A percentile compares a stretch with the other conserved stretches of the same genome.
phyloP scores from a whole-genome alignment of 371 early-diverging fungal genomes.

The Mucor irregularis region DNA sequence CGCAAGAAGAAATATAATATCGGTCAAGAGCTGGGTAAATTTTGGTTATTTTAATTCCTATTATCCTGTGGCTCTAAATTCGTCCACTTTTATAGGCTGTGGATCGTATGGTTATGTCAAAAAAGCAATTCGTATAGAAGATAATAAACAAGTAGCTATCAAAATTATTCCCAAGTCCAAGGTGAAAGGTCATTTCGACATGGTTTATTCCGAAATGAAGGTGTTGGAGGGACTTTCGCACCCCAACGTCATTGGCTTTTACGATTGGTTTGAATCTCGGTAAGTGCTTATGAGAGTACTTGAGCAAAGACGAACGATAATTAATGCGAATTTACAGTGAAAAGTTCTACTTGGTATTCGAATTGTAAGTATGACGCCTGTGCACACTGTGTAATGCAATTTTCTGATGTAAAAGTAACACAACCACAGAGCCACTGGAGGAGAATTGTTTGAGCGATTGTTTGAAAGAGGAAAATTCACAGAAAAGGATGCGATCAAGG shows the following conservation, averaged over 20 bases:
- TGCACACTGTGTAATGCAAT: too few relatives aligned
- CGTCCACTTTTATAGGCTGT: constrained; percentile 45
- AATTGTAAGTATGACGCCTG: constrained; percentile 52
- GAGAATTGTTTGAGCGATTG: constrained; percentile 89
- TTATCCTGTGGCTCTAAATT: neutral
- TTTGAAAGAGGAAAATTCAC: constrained; percentile 82
- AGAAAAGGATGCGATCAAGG: constrained; percentile 78
- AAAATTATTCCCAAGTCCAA: constrained; percentile 75
- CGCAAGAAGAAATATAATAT: constrained; percentile 68
- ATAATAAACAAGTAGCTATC: constrained; percentile 65
- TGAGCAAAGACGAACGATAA: too few relatives aligned
- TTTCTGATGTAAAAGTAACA: neutral
- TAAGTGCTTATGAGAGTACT: too few relatives aligned
- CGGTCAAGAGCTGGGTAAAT: constrained; percentile 56
- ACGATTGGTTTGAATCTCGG: constrained; percentile 78
- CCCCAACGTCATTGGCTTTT: constrained; percentile 77
- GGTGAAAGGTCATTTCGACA: constrained; percentile 62
- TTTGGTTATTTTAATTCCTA: neutral
- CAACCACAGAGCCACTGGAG: constrained; percentile 69
- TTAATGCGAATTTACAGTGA: constrained; percentile 22
- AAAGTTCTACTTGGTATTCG: constrained; percentile 87
- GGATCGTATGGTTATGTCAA: constrained; percentile 83
- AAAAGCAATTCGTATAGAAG: constrained; percentile 53
- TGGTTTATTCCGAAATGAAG: constrained; percentile 76
- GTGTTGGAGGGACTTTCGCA: constrained; percentile 70